Base-by-base conservation (phyloP, 345 rosid genomes). In the Ailanthus altissimus region DNA sequence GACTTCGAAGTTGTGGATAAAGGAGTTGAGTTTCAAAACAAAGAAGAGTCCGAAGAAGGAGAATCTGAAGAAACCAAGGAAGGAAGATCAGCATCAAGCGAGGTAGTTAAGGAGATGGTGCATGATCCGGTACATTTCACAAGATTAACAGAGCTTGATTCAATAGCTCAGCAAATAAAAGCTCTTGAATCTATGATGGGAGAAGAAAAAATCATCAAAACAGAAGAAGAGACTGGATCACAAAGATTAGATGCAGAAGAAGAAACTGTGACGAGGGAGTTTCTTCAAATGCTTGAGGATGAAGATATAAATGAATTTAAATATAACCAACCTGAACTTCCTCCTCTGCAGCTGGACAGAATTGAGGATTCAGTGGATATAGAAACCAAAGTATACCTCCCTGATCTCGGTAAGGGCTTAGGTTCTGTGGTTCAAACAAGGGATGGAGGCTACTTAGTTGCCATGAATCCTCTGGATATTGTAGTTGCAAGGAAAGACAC, bases 381-480 rank as follows among this genome's bases (percentile, higher is more conserved):
- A 49, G 94, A 88, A 56, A 71, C 97, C 11, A 85, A 85, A 45
- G 84, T 81, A 12, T 91, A 92, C 78, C 78, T 95, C 46, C 87
- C 94, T 0, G 99, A 95, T 77, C 96, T 95, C 2, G 99, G 98
- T 7, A 95, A 93, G 80, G 93, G 94, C 7, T 81, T 95, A 38
- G 94, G 97, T 60, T 91, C 93, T 25, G 91, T 90, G 57, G 94
- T 95, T 63, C 99, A 95, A 80, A 95, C 99, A 21, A 86, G 94
- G 75, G 88, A 93, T 38, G 97, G 99, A 64, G 98, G 99, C 70
- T 95, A 90, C 84, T 83, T 95, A 56, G 99, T 86, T 15, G 91
- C 99, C 56, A 87, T 88, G 89, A 95, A 93, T 80, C 99, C 99
- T 32, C 85, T 90, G n/a, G 88, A 88, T 64, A 75, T 85, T 2